These are phyloP conservation scores for Casaregolazyma suthepensis DNA, from an alignment of 1,139 yeast species.

Conservation along the genomic window DNA sequence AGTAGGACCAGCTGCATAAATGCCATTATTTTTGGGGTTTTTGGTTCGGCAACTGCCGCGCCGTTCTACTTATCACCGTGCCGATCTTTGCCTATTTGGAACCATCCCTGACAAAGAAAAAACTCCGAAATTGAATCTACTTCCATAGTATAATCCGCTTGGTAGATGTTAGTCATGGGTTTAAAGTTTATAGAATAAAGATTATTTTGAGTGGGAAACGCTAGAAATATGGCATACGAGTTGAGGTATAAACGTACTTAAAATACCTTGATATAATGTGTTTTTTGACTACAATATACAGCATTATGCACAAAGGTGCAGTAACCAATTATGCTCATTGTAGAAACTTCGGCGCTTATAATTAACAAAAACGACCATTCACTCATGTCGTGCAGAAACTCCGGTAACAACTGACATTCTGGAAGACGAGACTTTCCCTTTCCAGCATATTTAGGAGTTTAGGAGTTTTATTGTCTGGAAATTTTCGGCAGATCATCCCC, in stretches of 20 bases:
- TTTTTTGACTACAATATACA: not conserved
- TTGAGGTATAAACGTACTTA: no score
- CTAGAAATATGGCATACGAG: no score
- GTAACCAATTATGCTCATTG: not conserved
- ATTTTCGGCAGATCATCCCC: not conserved
- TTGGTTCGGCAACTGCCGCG: not conserved
- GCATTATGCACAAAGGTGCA: not conserved
- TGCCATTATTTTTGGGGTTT: not conserved
- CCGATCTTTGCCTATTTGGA: not conserved
- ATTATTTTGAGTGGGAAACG: not conserved
- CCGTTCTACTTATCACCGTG: not conserved
- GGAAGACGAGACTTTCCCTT: not conserved
- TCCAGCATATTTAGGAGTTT: not conserved
- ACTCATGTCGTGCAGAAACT: not conserved
- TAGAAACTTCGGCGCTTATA: not conserved
- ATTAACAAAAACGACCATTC: not conserved
- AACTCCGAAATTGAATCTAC: not conserved
- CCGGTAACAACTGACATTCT: not conserved
- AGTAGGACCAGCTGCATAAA: not conserved
- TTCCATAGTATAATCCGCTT: not conserved
- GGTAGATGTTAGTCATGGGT: not conserved
- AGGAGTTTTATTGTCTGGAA: not conserved
- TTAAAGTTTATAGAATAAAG: no score
- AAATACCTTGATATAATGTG: no score
- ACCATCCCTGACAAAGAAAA: not conserved